Conservation (phyloP, 1,284 basidiomycete genomes). For the Ceratobasidium sp. region DNA sequence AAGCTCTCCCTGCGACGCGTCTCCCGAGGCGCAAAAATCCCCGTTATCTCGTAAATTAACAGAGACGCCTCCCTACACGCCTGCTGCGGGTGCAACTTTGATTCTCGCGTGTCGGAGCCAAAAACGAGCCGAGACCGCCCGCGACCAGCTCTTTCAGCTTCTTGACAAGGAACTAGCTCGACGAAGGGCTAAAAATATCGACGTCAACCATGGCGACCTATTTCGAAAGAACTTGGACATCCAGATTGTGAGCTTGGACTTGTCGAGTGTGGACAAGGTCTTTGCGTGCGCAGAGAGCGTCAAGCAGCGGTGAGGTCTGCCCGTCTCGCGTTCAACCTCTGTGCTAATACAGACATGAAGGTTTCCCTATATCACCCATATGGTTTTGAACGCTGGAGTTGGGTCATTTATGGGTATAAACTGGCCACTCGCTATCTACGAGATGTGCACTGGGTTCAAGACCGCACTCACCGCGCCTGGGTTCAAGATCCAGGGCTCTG, state of each 20-base stretch:
- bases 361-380: conserved; percentile 84
- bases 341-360: conserved; percentile 59
- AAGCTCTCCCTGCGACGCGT: conserved; percentile 64
- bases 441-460: conserved; percentile 67
- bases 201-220: conserved; percentile 63
- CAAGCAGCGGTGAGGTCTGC: conserved; percentile 63
- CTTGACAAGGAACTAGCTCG: conserved; percentile 66
- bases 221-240: conserved; percentile 76
- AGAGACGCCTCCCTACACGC: conserved; percentile 48
- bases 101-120: conserved; percentile 85
- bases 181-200: conserved; percentile 58
- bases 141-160: conserved; percentile 65
- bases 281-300: conserved; percentile 74
- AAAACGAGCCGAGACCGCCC: conserved; percentile 74
- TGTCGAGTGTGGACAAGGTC: conserved; percentile 73
- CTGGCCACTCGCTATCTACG: conserved; percentile 65
- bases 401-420: conserved; percentile 73
- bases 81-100: conserved; percentile 74
- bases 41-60: conserved; percentile 36
- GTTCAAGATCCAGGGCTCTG: conserved; percentile 73
- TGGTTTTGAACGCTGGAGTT: conserved; percentile 87
- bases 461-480: conserved; percentile 67
- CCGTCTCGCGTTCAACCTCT: background rate
- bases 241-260: conserved; percentile 74
- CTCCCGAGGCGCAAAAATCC: conserved; percentile 58